Evolutionary conservation across 306 rosid genomes (phyloP).

Genomic region (Boehmeria nivea): DNA sequence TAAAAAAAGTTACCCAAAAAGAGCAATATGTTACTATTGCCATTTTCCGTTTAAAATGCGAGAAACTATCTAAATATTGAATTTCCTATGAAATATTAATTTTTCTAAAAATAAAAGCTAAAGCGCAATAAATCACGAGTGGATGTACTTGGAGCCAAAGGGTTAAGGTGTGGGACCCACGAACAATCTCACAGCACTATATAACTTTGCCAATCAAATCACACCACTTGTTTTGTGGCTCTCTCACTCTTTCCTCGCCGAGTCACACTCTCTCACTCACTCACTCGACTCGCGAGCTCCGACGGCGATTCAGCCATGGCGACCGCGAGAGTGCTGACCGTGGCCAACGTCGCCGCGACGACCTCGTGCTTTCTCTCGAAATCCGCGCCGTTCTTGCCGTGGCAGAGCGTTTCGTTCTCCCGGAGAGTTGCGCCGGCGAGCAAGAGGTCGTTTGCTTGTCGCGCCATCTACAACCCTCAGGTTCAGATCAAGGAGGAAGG

Average conservation of each 20-base stretch:
- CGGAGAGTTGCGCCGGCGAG: constrained; percentile 30
- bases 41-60: too few species aligned
- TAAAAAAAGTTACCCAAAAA: too few species aligned
- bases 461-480: constrained; percentile 70
- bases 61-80: too few species aligned
- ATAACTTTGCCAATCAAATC: background rate
- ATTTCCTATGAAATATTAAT: too few species aligned
- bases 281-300: background rate
- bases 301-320: constrained; percentile 53
- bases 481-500: constrained; percentile 65
- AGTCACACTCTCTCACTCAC: background rate
- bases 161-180: too few species aligned
- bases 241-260: background rate
- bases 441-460: constrained; percentile 51
- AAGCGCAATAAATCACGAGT: too few species aligned
- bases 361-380: constrained; percentile 38
- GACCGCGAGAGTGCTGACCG: constrained; percentile 63
- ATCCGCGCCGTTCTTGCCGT: constrained; percentile 25
- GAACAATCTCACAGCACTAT: too few species aligned
- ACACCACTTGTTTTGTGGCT: constrained; percentile 2
- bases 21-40: too few species aligned
- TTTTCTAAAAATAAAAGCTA: too few species aligned
- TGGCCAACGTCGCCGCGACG: constrained; percentile 39
- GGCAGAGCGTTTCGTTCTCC: constrained; percentile 26
- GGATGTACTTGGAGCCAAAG: too few species aligned